These are phyloP conservation scores for Volvariella surrecta DNA, from an alignment of 1,284 basidiomycete genomes.

Conservation along the genomic window DNA sequence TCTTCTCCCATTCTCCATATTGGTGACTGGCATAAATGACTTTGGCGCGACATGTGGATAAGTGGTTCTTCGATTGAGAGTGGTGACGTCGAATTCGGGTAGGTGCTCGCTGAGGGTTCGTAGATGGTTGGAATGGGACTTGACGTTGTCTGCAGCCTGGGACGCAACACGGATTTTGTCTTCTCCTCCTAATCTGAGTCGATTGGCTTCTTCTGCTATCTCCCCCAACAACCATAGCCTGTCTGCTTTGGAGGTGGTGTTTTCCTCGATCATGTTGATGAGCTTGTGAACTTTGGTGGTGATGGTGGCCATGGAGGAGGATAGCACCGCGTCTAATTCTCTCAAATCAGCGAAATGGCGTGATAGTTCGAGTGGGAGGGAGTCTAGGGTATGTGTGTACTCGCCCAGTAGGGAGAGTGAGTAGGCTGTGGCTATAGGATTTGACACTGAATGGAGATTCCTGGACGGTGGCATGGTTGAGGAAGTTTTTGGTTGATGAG, in stretches of 20 bases:
- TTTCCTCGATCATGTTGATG: conserved; percentile 70
- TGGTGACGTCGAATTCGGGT: conserved; percentile 57
- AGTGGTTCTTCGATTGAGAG: conserved; percentile 52
- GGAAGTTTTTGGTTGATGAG: not conserved
- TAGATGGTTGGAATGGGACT: conserved; percentile 66
- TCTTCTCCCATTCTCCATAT: conserved; percentile 52
- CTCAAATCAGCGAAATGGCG: conserved; percentile 92
- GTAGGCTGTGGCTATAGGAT: conserved; percentile 39
- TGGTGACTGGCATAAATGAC: conserved; percentile 51
- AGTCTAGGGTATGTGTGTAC: conserved; percentile 88
- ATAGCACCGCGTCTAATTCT: conserved; percentile 96
- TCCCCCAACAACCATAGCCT: conserved; percentile 85
- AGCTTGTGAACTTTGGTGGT: conserved; percentile 72
- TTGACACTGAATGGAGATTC: conserved; percentile 8
- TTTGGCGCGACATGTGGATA: conserved; percentile 67
- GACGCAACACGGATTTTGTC: conserved; percentile 98
- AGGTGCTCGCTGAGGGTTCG: conserved; percentile 52
- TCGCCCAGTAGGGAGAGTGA: conserved; percentile 66
- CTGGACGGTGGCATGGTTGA: conserved; percentile 12
- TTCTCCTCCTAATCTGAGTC: conserved; percentile 92
- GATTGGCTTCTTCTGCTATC: conserved; percentile 87
- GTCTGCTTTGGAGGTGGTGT: conserved; percentile 61
- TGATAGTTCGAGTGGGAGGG: conserved; percentile 91
- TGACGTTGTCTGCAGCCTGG: conserved; percentile 87
- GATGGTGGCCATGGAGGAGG: conserved; percentile 75